A percentile compares a stretch with the other conserved stretches of the same genome.
phyloP scores from a whole-genome alignment of 164 flowering plant genomes.

The Chloranthus sessilifolius region DNA sequence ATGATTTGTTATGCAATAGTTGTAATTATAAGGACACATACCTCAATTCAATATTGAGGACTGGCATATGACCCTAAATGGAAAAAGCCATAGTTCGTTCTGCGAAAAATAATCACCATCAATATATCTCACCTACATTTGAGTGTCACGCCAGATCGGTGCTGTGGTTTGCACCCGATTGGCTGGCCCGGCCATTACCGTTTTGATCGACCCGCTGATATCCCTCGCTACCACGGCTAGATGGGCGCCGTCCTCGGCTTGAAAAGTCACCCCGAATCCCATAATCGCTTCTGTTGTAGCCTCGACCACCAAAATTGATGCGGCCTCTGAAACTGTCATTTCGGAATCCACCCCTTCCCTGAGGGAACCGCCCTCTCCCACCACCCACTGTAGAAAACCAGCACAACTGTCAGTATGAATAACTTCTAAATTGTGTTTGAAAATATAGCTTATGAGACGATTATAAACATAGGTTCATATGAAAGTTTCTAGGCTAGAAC shows the following conservation, averaged over 20 bases:
- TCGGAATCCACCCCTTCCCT: conserved; percentile 54
- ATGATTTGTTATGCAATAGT: too few relatives aligned
- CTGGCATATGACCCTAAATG: too few relatives aligned
- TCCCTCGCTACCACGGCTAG: conserved; percentile 40
- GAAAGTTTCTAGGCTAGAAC: too few relatives aligned
- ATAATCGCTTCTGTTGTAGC: conserved; percentile 56
- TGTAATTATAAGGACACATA: too few relatives aligned
- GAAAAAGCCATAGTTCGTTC: too few relatives aligned
- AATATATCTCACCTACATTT: too few relatives aligned
- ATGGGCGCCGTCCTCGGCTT: conserved; percentile 39
- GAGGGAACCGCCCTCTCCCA: conserved; percentile 50
- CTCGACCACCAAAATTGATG: conserved; percentile 43
- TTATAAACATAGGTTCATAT: too few relatives aligned
- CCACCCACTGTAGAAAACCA: conserved; percentile 41
- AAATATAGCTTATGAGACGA: too few relatives aligned
- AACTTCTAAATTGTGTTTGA: too few relatives aligned
- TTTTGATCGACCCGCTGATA: conserved; percentile 47
- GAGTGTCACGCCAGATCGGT: conserved; percentile 15
- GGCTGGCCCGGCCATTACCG: conserved; percentile 49
- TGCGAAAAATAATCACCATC: too few relatives aligned
- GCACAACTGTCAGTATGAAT: conserved; percentile 5
- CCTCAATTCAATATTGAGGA: too few relatives aligned
- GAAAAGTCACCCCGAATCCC: conserved; percentile 53
- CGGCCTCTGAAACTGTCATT: conserved; percentile 60
- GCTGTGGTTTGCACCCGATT: conserved; percentile 26